phyloP scores from a whole-genome alignment of 495 filamentous ascomycete species.

The Tuber microsphaerosporum region DNA sequence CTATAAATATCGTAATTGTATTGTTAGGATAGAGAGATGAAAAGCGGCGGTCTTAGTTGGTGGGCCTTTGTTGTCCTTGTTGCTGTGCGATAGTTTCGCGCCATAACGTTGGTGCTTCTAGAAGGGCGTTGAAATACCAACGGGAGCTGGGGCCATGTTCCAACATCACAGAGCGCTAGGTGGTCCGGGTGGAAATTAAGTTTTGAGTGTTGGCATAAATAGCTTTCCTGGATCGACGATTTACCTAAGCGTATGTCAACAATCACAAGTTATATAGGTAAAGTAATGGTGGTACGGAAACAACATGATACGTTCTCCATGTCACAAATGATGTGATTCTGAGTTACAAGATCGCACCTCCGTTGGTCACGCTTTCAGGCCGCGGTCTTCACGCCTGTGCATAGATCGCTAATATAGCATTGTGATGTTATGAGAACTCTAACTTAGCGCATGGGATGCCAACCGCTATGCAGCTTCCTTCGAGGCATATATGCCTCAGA shows the following conservation, averaged over 20 bases:
- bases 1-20: background rate
- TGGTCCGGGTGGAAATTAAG: background rate
- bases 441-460: background rate
- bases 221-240: background rate
- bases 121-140: background rate
- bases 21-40: background rate
- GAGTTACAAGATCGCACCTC: background rate
- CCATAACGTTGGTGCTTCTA: background rate
- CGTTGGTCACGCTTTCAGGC: background rate
- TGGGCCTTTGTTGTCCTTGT: background rate
- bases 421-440: background rate
- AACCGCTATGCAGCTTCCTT: background rate
- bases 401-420: background rate
- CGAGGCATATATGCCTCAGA: background rate
- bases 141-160: background rate
- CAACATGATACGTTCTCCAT: background rate
- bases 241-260: background rate
- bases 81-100: background rate
- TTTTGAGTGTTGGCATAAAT: background rate
- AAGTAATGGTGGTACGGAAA: background rate
- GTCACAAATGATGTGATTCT: background rate
- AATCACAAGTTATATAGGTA: background rate
- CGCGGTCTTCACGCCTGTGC: background rate
- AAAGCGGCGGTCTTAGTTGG: background rate
- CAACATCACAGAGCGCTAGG: background rate